These are phyloP conservation scores for Dendrobium huoshanense DNA, from an alignment of 106 monocot species.

Conservation along the genomic window DNA sequence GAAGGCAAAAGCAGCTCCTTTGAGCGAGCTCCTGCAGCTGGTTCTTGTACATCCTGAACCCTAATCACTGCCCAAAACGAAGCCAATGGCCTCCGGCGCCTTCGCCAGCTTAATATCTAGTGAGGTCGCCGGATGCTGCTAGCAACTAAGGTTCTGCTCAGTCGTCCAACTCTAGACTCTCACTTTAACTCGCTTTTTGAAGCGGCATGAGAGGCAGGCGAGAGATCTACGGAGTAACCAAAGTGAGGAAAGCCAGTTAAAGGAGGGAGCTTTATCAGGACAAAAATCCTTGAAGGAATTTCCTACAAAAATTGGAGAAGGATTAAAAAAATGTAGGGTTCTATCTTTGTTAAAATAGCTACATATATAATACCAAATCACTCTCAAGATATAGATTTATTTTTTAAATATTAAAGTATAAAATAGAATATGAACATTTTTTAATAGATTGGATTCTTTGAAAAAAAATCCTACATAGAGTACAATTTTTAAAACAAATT, in stretches of 20 bases:
- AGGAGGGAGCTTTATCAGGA: not conserved
- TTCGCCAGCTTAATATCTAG: not conserved
- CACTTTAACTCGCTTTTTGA: too few relatives aligned
- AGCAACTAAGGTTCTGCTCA: not conserved
- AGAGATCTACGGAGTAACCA: slow-evolving; percentile 3
- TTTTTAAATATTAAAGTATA: too few relatives aligned
- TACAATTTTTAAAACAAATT: too few relatives aligned
- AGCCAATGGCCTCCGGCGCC: not conserved
- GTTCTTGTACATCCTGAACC: slow-evolving; percentile 77
- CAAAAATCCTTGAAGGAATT: too few relatives aligned
- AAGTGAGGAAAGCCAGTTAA: not conserved
- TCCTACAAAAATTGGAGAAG: too few relatives aligned
- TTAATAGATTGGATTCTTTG: too few relatives aligned
- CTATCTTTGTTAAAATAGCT: too few relatives aligned
- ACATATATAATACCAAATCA: too few relatives aligned
- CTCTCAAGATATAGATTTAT: too few relatives aligned
- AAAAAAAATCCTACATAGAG: too few relatives aligned
- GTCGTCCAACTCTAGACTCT: not conserved
- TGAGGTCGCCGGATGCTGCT: not conserved
- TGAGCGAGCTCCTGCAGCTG: slow-evolving; percentile 98
- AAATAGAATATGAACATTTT: too few relatives aligned
- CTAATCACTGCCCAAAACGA: not conserved
- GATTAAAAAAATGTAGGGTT: too few relatives aligned
- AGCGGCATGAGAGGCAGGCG: not conserved
- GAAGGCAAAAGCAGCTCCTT: slow-evolving; percentile 95